Evolutionary conservation across 345 rosid species (phyloP).

Genomic region (Gossypium anomalum): DNA sequence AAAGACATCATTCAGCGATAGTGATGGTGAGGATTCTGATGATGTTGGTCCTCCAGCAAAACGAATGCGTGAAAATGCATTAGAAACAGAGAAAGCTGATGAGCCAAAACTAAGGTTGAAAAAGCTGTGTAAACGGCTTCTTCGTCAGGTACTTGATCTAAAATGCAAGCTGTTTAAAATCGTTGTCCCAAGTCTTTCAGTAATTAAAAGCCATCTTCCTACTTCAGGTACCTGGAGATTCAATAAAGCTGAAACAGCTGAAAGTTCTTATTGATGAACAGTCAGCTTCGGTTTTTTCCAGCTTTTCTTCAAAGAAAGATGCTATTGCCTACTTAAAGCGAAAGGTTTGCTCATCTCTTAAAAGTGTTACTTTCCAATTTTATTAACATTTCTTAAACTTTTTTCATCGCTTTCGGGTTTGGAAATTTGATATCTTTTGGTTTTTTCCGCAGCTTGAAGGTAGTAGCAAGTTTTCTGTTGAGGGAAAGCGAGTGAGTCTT

Average conservation of each 20-base stretch:
- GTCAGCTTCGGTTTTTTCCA: conserved; percentile 45
- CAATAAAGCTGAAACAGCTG: conserved; percentile 68
- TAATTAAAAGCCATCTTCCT: conserved; percentile 6
- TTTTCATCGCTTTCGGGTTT: background rate
- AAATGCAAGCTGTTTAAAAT: background rate
- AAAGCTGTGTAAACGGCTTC: conserved; percentile 67
- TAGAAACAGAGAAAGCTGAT: conserved; percentile 20
- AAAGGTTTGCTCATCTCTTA: conserved; percentile 41
- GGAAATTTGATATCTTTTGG: background rate
- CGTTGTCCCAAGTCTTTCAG: background rate
- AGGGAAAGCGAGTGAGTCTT: conserved; percentile 72
- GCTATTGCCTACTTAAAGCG: conserved; percentile 55
- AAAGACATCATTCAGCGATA: conserved; percentile 57
- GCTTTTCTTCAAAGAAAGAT: conserved; percentile 56
- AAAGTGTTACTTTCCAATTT: background rate
- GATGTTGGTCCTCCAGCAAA: conserved; percentile 26
- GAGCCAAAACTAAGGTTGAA: conserved; percentile 64
- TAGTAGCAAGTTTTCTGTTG: conserved; percentile 55
- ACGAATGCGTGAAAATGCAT: conserved; percentile 28
- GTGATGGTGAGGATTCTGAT: conserved; percentile 48
- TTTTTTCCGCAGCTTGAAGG: conserved; percentile 61
- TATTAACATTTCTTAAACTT: background rate
- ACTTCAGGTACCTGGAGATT: conserved; percentile 62
- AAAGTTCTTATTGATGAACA: conserved; percentile 63
- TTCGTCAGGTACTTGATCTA: conserved; percentile 49